Percentiles rank a stretch among this genome's conserved stretches.
Evolutionary conservation across 2,329 filamentous ascomycete species (phyloP).

Genomic region (Chalara sp.): DNA sequence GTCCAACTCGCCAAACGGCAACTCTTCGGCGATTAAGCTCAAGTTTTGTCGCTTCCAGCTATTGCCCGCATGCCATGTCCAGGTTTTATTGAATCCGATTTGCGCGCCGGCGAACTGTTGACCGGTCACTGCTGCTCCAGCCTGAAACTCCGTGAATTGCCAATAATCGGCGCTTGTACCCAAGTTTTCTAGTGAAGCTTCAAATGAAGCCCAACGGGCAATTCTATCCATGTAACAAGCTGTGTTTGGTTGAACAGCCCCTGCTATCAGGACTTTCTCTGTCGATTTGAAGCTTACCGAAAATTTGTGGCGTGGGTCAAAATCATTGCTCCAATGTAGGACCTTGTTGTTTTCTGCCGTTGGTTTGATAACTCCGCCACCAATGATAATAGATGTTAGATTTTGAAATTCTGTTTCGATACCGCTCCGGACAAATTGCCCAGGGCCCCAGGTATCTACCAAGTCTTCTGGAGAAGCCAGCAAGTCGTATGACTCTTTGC

Average conservation of each 20-base stretch:
- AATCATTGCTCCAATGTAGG: not conserved
- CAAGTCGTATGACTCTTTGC: conserved; percentile 3
- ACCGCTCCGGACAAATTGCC: conserved; percentile 4
- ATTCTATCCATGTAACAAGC: no score
- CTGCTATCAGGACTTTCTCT: no score
- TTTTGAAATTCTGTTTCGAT: not conserved
- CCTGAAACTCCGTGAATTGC: not conserved
- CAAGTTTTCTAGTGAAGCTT: not conserved
- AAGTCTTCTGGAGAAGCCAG: conserved; percentile 10
- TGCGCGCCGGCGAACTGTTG: not conserved
- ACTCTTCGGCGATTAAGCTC: not conserved
- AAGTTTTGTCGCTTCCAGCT: not conserved
- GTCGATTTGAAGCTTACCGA: no score
- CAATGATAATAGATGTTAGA: not conserved
- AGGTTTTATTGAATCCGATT: conserved; percentile 5
- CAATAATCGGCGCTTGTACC: not conserved
- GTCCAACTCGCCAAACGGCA: conserved; percentile 8
- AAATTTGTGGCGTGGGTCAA: no score
- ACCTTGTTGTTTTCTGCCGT: not conserved
- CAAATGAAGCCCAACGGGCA: not conserved
- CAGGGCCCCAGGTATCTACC: conserved; percentile 16
- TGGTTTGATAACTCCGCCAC: conserved; percentile 1
- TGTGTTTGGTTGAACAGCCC: no score
- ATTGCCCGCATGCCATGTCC: not conserved
- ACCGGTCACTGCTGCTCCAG: not conserved